phyloP scores from a whole-genome alignment of 371 early-diverging fungal species.

The Syncephalastrum monosporum region DNA sequence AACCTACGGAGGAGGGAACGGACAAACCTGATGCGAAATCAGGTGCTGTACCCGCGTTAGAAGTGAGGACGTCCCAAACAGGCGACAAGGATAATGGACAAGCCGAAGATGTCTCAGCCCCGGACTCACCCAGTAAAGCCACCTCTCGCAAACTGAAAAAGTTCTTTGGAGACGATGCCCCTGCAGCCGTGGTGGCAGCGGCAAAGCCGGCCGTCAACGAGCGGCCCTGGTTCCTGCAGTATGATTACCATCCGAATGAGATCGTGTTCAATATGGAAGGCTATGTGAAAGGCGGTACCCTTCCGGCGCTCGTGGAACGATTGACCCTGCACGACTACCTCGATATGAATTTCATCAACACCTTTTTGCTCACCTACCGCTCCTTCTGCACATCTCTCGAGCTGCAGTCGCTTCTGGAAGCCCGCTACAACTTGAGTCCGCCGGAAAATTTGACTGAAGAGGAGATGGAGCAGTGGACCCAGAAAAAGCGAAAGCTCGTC shows the following conservation, averaged over 20 bases:
- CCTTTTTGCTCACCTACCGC: slow-evolving; percentile 89
- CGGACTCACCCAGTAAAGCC: slow-evolving; percentile 7
- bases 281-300: slow-evolving; percentile 87
- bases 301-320: slow-evolving; percentile 81
- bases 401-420: slow-evolving; percentile 65
- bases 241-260: slow-evolving; percentile 53
- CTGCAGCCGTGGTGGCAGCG: slow-evolving; percentile 22
- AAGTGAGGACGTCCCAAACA: neutral
- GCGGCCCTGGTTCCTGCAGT: slow-evolving; percentile 27
- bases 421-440: slow-evolving; percentile 74
- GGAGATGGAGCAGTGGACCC: slow-evolving; percentile 75
- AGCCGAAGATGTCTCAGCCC: neutral
- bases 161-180: slow-evolving; percentile 66
- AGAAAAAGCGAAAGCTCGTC: slow-evolving; percentile 81
- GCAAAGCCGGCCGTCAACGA: slow-evolving; percentile 19
- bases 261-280: slow-evolving; percentile 84
- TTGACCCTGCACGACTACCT: slow-evolving; percentile 81
- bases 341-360: slow-evolving; percentile 77
- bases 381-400: slow-evolving; percentile 80
- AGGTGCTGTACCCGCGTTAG: neutral
- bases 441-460: slow-evolving; percentile 62
- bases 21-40: too few relatives aligned
- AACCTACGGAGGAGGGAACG: too few relatives aligned
- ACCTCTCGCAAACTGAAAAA: slow-evolving; percentile 47
- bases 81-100: neutral